A percentile compares a stretch with the other conserved stretches of the same genome.
Evolutionary conservation across 768 basidiomycete genomes (phyloP).

Genomic region (Flagelloscypha sp.): DNA sequence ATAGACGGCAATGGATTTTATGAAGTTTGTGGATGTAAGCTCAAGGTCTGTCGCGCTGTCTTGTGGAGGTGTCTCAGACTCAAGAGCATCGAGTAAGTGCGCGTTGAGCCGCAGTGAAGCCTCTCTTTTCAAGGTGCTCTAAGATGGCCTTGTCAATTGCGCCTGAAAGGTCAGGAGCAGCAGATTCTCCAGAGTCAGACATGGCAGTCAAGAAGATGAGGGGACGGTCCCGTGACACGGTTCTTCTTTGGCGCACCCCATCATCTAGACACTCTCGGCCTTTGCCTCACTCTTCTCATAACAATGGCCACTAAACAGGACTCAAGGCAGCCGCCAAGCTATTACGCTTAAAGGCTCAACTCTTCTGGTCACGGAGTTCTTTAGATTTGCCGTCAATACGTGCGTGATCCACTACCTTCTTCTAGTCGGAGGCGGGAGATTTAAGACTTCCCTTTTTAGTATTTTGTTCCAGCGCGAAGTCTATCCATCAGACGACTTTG

Average conservation of each 20-base stretch:
- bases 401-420: conserved; percentile 29
- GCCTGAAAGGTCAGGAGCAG: conserved; percentile 26
- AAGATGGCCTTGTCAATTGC: conserved; percentile 35
- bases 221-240: conserved; percentile 10
- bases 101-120: conserved; percentile 41
- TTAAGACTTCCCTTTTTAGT: conserved; percentile 29
- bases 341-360: conserved; percentile 97
- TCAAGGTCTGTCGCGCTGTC: conserved; percentile 36
- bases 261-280: conserved; percentile 2
- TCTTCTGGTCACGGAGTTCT: conserved; percentile 92
- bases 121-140: conserved; percentile 42
- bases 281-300: background rate
- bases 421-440: background rate
- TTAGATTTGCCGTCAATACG: conserved; percentile 99
- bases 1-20: conserved; percentile 54
- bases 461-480: conserved; percentile 96
- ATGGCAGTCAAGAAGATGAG: conserved; percentile 14
- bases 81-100: conserved; percentile 36
- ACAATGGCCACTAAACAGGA: conserved; percentile 6
- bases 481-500: conserved; percentile 97
- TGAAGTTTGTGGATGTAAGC: conserved; percentile 39
- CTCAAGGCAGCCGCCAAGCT: conserved; percentile 54
- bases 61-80: conserved; percentile 30
- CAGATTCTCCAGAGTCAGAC: conserved; percentile 36
- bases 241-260: conserved; percentile 10